Evolutionary conservation across 2,329 filamentous ascomycete genomes (phyloP).

Genomic region (Aspergillus sp.): DNA sequence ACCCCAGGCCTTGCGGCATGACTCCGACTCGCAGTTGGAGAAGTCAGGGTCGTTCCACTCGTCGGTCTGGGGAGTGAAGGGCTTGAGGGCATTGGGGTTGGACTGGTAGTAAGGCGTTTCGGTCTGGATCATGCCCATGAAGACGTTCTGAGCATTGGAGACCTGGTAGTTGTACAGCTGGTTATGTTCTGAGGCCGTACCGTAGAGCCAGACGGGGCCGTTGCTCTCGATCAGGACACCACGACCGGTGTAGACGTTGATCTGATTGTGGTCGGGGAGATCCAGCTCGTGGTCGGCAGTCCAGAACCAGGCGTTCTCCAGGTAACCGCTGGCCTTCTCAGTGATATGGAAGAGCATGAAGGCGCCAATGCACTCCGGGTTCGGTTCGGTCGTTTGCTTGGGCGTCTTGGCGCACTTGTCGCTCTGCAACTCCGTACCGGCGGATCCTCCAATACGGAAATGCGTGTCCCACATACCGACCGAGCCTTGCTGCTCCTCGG

Average conservation of each 20-base stretch:
- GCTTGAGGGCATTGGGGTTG: conserved; percentile 62
- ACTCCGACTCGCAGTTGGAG: conserved; percentile 45
- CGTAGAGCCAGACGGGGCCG: conserved; percentile 76
- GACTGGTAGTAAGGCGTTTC: conserved; percentile 82
- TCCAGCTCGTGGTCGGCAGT: conserved; percentile 87
- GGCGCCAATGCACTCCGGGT: conserved; percentile 62
- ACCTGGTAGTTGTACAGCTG: conserved; percentile 75
- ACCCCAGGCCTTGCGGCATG: conserved; percentile 69
- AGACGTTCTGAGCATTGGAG: conserved; percentile 66
- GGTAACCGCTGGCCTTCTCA: conserved; percentile 55
- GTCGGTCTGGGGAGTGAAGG: conserved; percentile 26
- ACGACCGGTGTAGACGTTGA: conserved; percentile 76
- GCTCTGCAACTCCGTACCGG: conserved; percentile 74
- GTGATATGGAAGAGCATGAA: conserved; percentile 57
- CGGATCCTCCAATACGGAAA: conserved; percentile 79
- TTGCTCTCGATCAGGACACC: conserved; percentile 72
- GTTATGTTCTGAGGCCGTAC: conserved; percentile 56
- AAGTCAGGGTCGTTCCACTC: conserved; percentile 56
- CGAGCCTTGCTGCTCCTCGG: conserved; percentile 53
- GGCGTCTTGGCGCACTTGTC: conserved; percentile 73
- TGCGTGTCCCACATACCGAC: conserved; percentile 93
- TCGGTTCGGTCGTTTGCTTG: conserved; percentile 50
- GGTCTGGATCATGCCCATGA: conserved; percentile 75
- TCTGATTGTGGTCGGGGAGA: conserved; percentile 56
- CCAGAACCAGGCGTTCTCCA: conserved; percentile 90